phyloP scores from a whole-genome alignment of 495 filamentous ascomycete genomes.

The Amphirosellinia nigrospora region DNA sequence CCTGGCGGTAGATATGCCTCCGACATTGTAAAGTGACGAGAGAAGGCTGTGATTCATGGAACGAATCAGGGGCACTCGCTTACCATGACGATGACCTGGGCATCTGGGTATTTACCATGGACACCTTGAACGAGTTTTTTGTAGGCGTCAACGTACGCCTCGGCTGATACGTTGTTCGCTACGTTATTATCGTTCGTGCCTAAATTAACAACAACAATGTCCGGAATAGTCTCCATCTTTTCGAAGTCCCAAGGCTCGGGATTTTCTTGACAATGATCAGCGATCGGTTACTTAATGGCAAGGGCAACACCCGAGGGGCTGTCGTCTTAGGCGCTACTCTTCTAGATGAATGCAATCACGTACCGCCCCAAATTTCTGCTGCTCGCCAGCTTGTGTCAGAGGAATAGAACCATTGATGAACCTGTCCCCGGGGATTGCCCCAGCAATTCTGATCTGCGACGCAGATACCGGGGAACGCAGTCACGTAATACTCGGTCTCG shows the following conservation, averaged over 20 bases:
- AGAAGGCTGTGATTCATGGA: background rate
- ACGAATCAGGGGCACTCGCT: slow-evolving; percentile 11
- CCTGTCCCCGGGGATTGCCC: slow-evolving; percentile 60
- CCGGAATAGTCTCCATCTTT: slow-evolving; percentile 61
- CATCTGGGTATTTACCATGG: slow-evolving; percentile 65
- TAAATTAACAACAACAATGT: slow-evolving; percentile 71
- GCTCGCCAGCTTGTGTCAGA: slow-evolving; percentile 64
- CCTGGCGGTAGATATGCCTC: background rate
- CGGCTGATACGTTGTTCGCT: slow-evolving; percentile 61
- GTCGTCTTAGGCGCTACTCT: background rate
- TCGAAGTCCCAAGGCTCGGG: slow-evolving; percentile 67
- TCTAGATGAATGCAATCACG: slow-evolving; percentile 10
- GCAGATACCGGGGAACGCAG: slow-evolving; percentile 68
- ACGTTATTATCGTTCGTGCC: slow-evolving; percentile 71
- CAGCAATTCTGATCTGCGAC: slow-evolving; percentile 65
- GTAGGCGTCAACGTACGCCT: slow-evolving; percentile 61
- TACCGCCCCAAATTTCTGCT: slow-evolving; percentile 55
- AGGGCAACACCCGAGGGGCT: background rate
- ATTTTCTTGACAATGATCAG: slow-evolving; percentile 39
- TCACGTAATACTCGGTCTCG: slow-evolving; percentile 68
- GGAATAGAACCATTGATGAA: slow-evolving; percentile 71
- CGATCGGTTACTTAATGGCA: background rate
- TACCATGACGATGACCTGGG: slow-evolving; percentile 69
- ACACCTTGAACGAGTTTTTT: slow-evolving; percentile 65
- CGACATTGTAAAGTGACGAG: background rate